A percentile compares a stretch with the other conserved stretches of the same genome.
phyloP scores from a whole-genome alignment of 805 yeast genomes.

The Ogataea siamensis region DNA sequence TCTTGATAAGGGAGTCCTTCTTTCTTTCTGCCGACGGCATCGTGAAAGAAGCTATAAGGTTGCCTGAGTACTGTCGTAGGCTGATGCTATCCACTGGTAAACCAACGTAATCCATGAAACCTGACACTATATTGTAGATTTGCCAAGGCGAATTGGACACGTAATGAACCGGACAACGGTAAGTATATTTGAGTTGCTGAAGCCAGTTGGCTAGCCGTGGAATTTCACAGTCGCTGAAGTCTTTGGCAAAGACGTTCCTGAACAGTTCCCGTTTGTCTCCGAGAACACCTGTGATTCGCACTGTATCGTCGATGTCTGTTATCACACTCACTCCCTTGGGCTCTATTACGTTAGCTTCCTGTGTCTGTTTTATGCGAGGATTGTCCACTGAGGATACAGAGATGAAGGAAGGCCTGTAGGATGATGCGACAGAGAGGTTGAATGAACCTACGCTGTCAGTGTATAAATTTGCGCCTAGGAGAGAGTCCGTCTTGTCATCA shows the following conservation, averaged over 20 bases:
- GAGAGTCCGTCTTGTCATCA: slow-evolving; percentile 34
- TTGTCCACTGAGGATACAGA: slow-evolving; percentile 49
- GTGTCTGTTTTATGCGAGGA: slow-evolving; percentile 45
- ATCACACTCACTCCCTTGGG: slow-evolving; percentile 65
- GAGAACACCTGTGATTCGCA: slow-evolving; percentile 84
- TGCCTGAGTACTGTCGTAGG: slow-evolving; percentile 84
- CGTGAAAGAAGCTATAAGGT: slow-evolving; percentile 73
- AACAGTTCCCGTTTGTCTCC: slow-evolving; percentile 84
- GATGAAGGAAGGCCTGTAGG: slow-evolving; percentile 59
- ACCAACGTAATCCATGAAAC: slow-evolving; percentile 51
- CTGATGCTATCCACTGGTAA: slow-evolving; percentile 84
- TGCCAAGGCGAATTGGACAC: slow-evolving; percentile 98
- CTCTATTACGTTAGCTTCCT: slow-evolving; percentile 42
- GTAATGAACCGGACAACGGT: slow-evolving; percentile 66
- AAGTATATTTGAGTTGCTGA: slow-evolving; percentile 41
- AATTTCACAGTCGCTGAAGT: slow-evolving; percentile 64
- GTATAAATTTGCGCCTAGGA: slow-evolving; percentile 33
- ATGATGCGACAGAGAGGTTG: slow-evolving; percentile 47
- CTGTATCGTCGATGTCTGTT: slow-evolving; percentile 93
- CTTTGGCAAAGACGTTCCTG: slow-evolving; percentile 70
- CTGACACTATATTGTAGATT: slow-evolving; percentile 57
- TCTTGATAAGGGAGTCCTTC: slow-evolving; percentile 56
- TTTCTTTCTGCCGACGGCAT: slow-evolving; percentile 88
- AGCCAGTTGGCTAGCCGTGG: slow-evolving; percentile 78
- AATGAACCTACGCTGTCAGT: slow-evolving; percentile 74